Base-by-base conservation (phyloP, 2,329 filamentous ascomycete species). In the Neurospora sp. region DNA sequence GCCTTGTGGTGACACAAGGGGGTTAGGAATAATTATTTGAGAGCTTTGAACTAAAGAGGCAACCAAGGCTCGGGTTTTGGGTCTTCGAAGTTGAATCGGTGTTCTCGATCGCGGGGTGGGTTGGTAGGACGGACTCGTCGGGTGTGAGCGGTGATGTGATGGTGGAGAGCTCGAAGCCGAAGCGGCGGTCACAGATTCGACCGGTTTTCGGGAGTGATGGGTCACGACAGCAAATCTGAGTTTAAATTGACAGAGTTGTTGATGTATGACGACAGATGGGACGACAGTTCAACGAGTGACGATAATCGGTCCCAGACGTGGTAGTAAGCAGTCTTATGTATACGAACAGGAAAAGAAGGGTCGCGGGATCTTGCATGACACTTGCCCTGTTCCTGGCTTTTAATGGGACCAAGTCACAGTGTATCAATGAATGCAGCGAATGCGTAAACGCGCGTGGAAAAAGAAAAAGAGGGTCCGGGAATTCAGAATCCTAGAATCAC, bases 321-420 rank as follows among this genome's bases (percentile, higher is more conserved):
- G 28, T 4, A 62, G 15, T 33, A 33, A 62, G 15, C n/a, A 33
- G 52, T 62, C 28, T n/a, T 33, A 62, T 62, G 52, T 62, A 33
- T 62, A 62, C 15, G 23, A 62, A 36, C 28, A 68, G 70, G 67
- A n/a, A 46, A 68, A 46, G 42, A 68, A 68, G 39, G 39, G 40
- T 43, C n/a, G 67, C 67, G 67, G 67, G 42, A 68, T 46, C 28
- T 36, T 68, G 67, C 67, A 68, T 43, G 42, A 42, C 39, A 68
- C 28, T 62, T 33, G 52, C 52, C 52, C 28, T 62, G 52, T 36
- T 46, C 67, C 67, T 33, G 42, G 67, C 67, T 68, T 68, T 68
- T 52, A 15, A 68, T 58, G 67, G 67, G 33, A 46, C 23, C 28
- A 17, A 62, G 15, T 17, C 52, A 33, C 52, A 33, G 7, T 10